These are phyloP conservation scores for Fusarium subtropicale DNA, from an alignment of 2,329 filamentous ascomycete species.

Conservation along the genomic window DNA sequence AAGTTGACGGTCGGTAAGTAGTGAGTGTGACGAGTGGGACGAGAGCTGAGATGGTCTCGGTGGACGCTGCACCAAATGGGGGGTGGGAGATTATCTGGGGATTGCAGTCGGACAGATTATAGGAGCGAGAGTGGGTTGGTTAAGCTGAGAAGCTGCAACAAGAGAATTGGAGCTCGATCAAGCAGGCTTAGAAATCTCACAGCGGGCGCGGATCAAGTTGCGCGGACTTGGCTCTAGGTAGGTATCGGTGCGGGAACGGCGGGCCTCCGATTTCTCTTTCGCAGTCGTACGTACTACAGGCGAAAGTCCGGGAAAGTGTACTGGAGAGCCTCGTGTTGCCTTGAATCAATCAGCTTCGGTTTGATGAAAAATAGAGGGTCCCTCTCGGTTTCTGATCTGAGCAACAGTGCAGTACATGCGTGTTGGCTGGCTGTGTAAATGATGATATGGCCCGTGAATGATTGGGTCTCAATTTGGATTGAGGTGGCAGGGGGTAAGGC, in stretches of 20 bases:
- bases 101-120: slow-evolving; percentile 40
- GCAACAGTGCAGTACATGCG: slow-evolving; percentile 27
- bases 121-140: slow-evolving; percentile 36
- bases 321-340: slow-evolving; percentile 34
- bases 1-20: slow-evolving; percentile 37
- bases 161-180: slow-evolving; percentile 38
- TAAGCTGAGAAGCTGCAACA: slow-evolving; percentile 41
- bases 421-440: slow-evolving; percentile 39
- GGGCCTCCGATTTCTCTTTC: slow-evolving; percentile 28
- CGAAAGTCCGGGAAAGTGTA: slow-evolving; percentile 24
- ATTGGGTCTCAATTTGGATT: slow-evolving; percentile 38
- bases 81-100: slow-evolving; percentile 43
- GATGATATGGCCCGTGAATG: slow-evolving; percentile 40
- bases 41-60: slow-evolving; percentile 47
- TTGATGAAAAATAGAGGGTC: slow-evolving; percentile 38
- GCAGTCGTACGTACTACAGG: slow-evolving; percentile 18
- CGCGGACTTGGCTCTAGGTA: slow-evolving; percentile 32
- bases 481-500: slow-evolving; percentile 37
- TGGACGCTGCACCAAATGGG: slow-evolving; percentile 44
- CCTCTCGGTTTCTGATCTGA: slow-evolving; percentile 22
- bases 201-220: slow-evolving; percentile 45
- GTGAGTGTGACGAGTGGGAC: slow-evolving; percentile 48
- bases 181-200: slow-evolving; percentile 41
- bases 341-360: slow-evolving; percentile 40
- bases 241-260: slow-evolving; percentile 21